Base-by-base conservation (phyloP, 495 filamentous ascomycete genomes). In the Aspergillus baeticus region DNA sequence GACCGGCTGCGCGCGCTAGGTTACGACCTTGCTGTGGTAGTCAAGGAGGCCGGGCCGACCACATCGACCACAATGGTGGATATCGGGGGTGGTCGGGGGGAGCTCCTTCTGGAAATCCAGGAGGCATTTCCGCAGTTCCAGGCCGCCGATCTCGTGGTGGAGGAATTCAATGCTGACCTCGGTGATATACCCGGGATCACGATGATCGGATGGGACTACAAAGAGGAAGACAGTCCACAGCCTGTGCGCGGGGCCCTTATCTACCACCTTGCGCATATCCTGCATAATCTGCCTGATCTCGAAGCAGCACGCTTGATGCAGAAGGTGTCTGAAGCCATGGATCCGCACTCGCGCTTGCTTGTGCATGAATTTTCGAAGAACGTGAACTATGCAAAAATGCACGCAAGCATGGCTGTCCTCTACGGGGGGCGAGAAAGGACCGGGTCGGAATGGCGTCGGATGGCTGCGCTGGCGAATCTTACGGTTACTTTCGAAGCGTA, bases 21-120 rank as follows among this genome's bases (percentile, higher is more conserved):
- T 7, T 76, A 76, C 34, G 61, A 74, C 41, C 35, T 68, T 7
- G 57, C 69, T 5, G 6, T 26, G 1, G 45, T 61, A 0, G 23
- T 57, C 1, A n/a, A 22, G 2, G 42, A 50, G 3, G 58, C 48
- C 6, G 36, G 21, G 5, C 52, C 61, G 1, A 67, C 70, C 2
- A 61, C 37, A 5, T 59, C 65, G 0, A 50, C 57, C 8, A 57
- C 63, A 2, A 66, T 84, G 34, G 81, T 86, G 2, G 84, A 86
- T 63, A 76, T 84, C 11, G 82, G 74, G 17, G 83, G 82, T 4
- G 74, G 72, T n/a, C 59, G 71, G 5, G 83, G 83, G 0, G 74
- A 83, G 36, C 71, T 84, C 37, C 66, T 84, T 0, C 63, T 75
- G 0, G 71, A 71, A 34, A 74, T 84, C 51, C 68, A 69, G 31